Base-by-base conservation (phyloP, 805 yeast genomes). In the Zygosaccharomyces pseudorouxii region DNA sequence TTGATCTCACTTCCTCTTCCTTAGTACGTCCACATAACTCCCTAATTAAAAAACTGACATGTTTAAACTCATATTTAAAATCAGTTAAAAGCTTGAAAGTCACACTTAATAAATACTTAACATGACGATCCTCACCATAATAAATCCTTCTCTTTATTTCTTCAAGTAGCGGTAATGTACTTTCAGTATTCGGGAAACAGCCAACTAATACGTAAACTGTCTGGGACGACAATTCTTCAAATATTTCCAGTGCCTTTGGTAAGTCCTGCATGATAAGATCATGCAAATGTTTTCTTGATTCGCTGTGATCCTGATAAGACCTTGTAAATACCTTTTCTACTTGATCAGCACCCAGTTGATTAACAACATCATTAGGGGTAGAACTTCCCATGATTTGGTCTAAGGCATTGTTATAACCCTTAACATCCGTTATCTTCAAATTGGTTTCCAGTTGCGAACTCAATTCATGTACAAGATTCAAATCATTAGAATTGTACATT, bases 291-390 rank as follows among this genome's bases (percentile, higher is more conserved):
- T 46, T 42, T 23, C 59, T 52, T 2, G 67, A 55, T 14, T 52
- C 60, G 10, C 49, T 45, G 47, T 64, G 66, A 31, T 62, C 67
- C 27, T 62, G 64, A 30, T 56, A 63, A 3, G 66, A 52, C 37
- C 67, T 52, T 3, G 50, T 51, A 5, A 64, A 18, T 4, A 62
- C 48, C 23, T 52, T 51, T 43, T 60, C 66, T 3, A 55, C 44
- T 11, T 56, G 38, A 7, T 52, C 56, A 11, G 50, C 14, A 2
- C 46, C 37, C n/a, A 45, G 30, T 6, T 30, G 33, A n/a, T 33
- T 9, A 20, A 31, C 14, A n/a, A 28, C 30, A n/a, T 20, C 45
- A 23, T 14, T 44, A 22, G 42, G 35, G 14, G 36, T 36, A 8
- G 36, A 36, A 5, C 46, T 29, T 5, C 49, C 43, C 31, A 62